These are phyloP conservation scores for Trypanosomatidae sp. DNA, from an alignment of 208 protist genomes.

Conservation along the genomic window DNA sequence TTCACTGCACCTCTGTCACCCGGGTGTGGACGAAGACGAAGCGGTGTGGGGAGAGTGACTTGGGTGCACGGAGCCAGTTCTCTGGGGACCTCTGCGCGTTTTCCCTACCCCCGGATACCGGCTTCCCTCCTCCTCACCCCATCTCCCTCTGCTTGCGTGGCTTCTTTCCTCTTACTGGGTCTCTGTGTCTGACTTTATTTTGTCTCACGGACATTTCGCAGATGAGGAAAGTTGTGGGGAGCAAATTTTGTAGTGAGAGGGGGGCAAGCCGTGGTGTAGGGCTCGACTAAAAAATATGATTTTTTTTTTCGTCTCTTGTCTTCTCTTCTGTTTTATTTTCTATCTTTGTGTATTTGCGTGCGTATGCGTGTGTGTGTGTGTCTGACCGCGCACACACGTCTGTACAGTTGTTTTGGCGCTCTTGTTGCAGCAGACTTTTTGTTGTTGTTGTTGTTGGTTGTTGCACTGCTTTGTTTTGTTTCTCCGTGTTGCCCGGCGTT, in stretches of 20 bases:
- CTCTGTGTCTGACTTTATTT: neutral
- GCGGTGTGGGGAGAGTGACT: neutral
- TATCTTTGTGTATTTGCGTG: neutral
- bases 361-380: no score
- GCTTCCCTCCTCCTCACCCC: neutral
- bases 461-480: neutral
- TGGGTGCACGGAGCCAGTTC: neutral
- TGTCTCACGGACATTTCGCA: neutral
- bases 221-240: neutral
- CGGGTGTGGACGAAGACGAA: neutral
- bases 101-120: neutral
- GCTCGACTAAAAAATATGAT: no score
- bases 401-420: no score
- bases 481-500: neutral
- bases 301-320: neutral
- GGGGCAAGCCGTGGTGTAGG: no score
- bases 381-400: neutral
- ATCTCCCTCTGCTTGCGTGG: neutral
- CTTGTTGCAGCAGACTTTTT: neutral
- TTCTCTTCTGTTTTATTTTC: slow-evolving; percentile 2
- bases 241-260: no score
- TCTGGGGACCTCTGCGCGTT: neutral
- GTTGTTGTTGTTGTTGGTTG: neutral
- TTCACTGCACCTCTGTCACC: neutral
- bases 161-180: neutral